Evolutionary conservation across 2,329 filamentous ascomycete genomes (phyloP).

Genomic region (Aphanoascus verrucosus): DNA sequence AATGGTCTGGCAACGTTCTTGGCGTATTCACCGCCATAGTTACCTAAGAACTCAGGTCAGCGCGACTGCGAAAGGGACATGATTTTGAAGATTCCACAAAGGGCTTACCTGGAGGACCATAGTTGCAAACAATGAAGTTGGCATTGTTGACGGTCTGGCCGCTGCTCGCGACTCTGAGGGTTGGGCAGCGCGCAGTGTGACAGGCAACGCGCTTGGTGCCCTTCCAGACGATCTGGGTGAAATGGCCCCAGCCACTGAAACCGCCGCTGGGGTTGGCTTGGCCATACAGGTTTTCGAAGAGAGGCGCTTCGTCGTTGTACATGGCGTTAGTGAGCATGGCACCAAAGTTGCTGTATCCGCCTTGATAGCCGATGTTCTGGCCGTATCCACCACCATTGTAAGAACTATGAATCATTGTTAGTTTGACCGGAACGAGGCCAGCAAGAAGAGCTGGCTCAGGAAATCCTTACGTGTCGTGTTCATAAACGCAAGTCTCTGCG

Average conservation of each 20-base stretch:
- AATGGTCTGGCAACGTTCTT: slow-evolving; percentile 6
- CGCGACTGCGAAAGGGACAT: background rate
- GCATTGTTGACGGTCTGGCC: slow-evolving; percentile 31
- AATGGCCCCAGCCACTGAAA: slow-evolving; percentile 63
- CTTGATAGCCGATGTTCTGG: slow-evolving; percentile 78
- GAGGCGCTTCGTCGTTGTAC: slow-evolving; percentile 69
- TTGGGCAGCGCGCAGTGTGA: slow-evolving; percentile 39
- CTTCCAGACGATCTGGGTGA: slow-evolving; percentile 65
- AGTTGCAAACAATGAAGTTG: slow-evolving; percentile 86
- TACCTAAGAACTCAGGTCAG: slow-evolving; percentile 35
- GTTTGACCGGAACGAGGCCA: no score
- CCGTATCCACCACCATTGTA: slow-evolving; percentile 58
- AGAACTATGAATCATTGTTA: slow-evolving; percentile 28
- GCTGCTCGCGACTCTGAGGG: slow-evolving; percentile 33
- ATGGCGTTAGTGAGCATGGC: slow-evolving; percentile 68
- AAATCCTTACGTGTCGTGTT: slow-evolving; percentile 63
- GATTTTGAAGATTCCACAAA: background rate
- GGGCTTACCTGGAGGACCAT: slow-evolving; percentile 57
- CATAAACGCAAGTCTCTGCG: slow-evolving; percentile 59
- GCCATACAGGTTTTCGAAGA: slow-evolving; percentile 51
- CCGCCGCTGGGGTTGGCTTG: slow-evolving; percentile 47
- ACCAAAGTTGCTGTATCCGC: slow-evolving; percentile 47
- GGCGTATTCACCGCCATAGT: slow-evolving; percentile 45
- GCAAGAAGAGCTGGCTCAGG: background rate
- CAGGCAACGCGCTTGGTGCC: slow-evolving; percentile 54